Base-by-base conservation (phyloP, 495 filamentous ascomycete genomes). In the Cercophora sp. region DNA sequence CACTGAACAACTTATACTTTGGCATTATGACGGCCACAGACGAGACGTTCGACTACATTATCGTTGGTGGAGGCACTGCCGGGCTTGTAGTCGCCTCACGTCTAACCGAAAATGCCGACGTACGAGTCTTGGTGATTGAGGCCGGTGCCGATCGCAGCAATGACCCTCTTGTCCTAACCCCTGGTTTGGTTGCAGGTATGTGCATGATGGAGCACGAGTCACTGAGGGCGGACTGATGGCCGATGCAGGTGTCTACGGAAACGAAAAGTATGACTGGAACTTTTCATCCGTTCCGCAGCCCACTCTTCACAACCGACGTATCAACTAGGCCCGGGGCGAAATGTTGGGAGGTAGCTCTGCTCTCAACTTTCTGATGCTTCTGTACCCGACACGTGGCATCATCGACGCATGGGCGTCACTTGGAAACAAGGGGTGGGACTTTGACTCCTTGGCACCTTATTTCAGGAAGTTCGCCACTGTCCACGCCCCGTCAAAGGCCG, bases 21-120 rank as follows among this genome's bases (percentile, higher is more conserved):
- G n/a, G n/a, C n/a, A n/a, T n/a, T n/a, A n/a, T n/a, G n/a, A n/a
- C n/a, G n/a, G n/a, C n/a, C n/a, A n/a, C n/a, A n/a, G n/a, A n/a
- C 29, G 29, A 32, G 8, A 32, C 62, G 5, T 94, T 84, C 70
- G 89, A 95, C 73, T 93, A 90, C 65, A 75, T 96, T 52, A 85
- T 95, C 60, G 81, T 94, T 11, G 89, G 88, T 53, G 90, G 88
- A 43, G 90, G 90, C 60, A 94, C 90, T 25, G 89, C 90, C 5
- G 90, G 90, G 49, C 88, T 90, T 67, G 88, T 91, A 34, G 84
- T 96, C 63, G 90, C 88, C 5, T 68, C 69, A 29, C 70, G 81
- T 8, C 66, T 83, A 8, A 71, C 69, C 25, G 78, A 80, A 36
- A 63, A 74, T 46, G 58, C 65, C 10, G 40, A 66, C 26, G 60